Conservation (phyloP, 371 early-diverging fungal genomes). For the Mucor lusitanicus region DNA sequence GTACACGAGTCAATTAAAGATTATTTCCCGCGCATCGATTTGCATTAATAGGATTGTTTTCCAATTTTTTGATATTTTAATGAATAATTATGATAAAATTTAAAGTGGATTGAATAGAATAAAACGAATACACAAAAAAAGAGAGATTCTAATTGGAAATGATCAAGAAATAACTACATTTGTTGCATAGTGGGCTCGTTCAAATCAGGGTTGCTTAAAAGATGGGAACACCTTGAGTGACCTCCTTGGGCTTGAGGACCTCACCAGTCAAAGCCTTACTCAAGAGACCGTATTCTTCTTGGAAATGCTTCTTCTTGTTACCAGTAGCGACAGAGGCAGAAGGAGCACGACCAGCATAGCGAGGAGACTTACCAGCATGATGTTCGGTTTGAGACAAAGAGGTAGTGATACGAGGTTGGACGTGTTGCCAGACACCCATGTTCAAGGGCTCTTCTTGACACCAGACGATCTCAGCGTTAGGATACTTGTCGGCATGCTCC, state of each 20-base stretch:
- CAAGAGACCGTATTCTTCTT: conserved; percentile 87
- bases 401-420: conserved; percentile 86
- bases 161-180: background rate
- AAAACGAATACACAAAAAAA: background rate
- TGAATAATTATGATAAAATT: background rate
- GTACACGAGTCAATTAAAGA: background rate
- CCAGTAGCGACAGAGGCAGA: conserved; percentile 96
- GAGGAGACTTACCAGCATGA: conserved; percentile 70
- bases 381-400: conserved; percentile 70
- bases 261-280: conserved; percentile 84
- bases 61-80: background rate
- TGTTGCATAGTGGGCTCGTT: background rate
- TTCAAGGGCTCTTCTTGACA: conserved; percentile 96
- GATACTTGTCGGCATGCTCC: conserved; percentile 87
- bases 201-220: conserved; percentile 39
- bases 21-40: background rate
- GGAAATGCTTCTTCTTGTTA: conserved; percentile 94
- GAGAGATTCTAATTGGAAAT: background rate
- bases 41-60: background rate
- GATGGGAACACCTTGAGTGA: conserved; percentile 72
- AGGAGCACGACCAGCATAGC: conserved; percentile 91
- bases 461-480: conserved; percentile 89
- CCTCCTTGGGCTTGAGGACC: conserved; percentile 62
- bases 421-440: conserved; percentile 90
- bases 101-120: background rate